Percentiles rank a stretch among this genome's conserved stretches.
Evolutionary conservation across 306 rosid genomes (phyloP).

Genomic region (Pyrus pyrifolia): DNA sequence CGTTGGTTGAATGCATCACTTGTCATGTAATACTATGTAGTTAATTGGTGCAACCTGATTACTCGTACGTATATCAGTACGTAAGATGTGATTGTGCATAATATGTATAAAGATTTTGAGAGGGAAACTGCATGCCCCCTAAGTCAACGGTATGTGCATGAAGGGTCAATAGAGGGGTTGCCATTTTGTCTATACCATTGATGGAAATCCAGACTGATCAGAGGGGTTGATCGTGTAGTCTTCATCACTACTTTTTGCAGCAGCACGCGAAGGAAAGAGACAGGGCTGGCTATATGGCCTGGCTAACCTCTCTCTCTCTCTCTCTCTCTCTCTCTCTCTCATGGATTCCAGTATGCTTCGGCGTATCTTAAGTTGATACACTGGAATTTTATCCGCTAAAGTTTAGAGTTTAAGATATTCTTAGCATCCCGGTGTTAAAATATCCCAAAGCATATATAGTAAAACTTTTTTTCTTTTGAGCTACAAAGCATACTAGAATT

Average conservation of each 20-base stretch:
- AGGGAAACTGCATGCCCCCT: background rate
- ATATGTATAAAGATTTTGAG: background rate
- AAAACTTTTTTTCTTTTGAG: no score
- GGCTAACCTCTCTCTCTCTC: background rate
- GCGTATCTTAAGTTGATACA: background rate
- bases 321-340: background rate
- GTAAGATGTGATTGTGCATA: background rate
- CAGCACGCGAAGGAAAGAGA: background rate
- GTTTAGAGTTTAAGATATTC: background rate
- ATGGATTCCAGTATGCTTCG: background rate
- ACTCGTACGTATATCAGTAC: background rate
- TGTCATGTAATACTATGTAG: background rate
- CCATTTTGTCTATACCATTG: background rate
- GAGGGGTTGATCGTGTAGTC: background rate
- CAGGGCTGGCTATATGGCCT: background rate
- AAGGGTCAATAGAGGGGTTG: background rate
- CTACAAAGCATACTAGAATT: no score
- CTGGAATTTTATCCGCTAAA: background rate
- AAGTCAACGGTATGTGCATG: constrained; percentile 5
- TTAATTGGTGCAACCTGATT: background rate
- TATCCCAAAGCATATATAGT: background rate
- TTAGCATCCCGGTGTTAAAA: background rate
- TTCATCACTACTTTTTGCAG: background rate
- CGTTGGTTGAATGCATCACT: background rate
- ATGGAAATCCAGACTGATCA: background rate